phyloP scores from a whole-genome alignment of 2,329 filamentous ascomycete genomes.

The Xylariaceae sp. region DNA sequence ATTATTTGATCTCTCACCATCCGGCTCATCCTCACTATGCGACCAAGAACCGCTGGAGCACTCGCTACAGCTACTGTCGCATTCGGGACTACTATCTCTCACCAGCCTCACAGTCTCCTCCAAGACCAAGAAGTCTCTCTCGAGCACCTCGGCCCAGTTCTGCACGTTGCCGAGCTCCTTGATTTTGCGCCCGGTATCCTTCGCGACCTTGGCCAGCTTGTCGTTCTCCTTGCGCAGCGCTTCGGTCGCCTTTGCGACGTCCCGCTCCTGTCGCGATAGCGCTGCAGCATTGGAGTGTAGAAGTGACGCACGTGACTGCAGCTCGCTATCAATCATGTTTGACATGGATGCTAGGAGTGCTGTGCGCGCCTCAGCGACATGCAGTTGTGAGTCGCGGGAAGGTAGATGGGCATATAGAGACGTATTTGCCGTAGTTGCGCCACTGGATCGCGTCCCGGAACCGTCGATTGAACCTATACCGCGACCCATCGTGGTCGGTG shows the following conservation, averaged over 20 bases:
- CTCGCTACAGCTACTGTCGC: conserved; percentile 27
- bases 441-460: not conserved
- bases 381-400: conserved; percentile 39
- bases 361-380: conserved; percentile 52
- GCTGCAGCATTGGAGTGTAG: conserved; percentile 64
- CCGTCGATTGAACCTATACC: not conserved
- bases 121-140: conserved; percentile 58
- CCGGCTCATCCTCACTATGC: conserved; percentile 29
- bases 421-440: conserved; percentile 8
- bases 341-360: conserved; percentile 60
- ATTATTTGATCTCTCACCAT: conserved; percentile 31
- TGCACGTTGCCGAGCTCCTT: conserved; percentile 76
- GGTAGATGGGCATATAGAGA: conserved; percentile 35
- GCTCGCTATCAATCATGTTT: conserved; percentile 63
- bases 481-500: conserved; percentile 14
- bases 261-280: conserved; percentile 62
- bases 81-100: conserved; percentile 30
- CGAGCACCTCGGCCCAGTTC: conserved; percentile 82
- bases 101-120: conserved; percentile 60
- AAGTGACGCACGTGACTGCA: conserved; percentile 61
- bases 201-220: conserved; percentile 58
- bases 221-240: conserved; percentile 59
- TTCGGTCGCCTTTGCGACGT: conserved; percentile 56
- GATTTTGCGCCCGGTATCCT: conserved; percentile 56
- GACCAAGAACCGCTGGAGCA: conserved; percentile 23